These are phyloP conservation scores for Aspergillus affinis DNA, from an alignment of 495 filamentous ascomycete genomes.

Conservation along the genomic window DNA sequence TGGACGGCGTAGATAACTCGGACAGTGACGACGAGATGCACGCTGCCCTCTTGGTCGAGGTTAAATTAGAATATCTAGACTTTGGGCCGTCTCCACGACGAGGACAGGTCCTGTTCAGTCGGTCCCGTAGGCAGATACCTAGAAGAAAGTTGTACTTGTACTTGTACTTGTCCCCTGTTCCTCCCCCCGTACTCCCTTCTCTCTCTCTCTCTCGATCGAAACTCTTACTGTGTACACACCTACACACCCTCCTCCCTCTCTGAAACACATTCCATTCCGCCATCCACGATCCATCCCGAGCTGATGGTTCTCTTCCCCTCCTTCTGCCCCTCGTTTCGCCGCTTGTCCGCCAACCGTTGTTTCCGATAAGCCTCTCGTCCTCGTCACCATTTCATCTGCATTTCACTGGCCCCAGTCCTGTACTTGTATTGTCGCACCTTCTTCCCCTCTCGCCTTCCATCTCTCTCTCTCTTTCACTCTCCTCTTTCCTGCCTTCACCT, in stretches of 20 bases:
- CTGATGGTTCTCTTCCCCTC: constrained; percentile 8
- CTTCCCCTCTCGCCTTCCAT: background rate
- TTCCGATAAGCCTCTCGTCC: constrained; percentile 29
- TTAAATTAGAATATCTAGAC: background rate
- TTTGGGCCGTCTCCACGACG: background rate
- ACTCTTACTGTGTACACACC: too few relatives aligned
- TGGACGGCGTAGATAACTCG: background rate
- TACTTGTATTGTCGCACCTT: constrained; percentile 15
- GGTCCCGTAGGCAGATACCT: too few relatives aligned
- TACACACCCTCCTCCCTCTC: too few relatives aligned
- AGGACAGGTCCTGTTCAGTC: background rate
- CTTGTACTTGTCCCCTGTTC: background rate
- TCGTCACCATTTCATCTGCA: constrained; percentile 10
- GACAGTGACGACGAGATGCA: background rate
- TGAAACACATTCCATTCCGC: too few relatives aligned
- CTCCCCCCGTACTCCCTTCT: too few relatives aligned
- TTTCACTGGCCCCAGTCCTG: background rate
- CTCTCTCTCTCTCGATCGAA: too few relatives aligned
- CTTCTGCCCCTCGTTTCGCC: constrained; percentile 27
- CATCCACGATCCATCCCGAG: background rate
- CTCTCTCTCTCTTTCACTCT: constrained; percentile 3
- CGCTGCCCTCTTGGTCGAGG: background rate
- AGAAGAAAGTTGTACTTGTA: background rate
- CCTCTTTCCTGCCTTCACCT: constrained; percentile 8
- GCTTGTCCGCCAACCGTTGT: constrained; percentile 21